Evolutionary conservation across 768 basidiomycete genomes (phyloP), one percentile per base, ranked within the genome.

Genomic region (Xerocomellus intermedius): DNA sequence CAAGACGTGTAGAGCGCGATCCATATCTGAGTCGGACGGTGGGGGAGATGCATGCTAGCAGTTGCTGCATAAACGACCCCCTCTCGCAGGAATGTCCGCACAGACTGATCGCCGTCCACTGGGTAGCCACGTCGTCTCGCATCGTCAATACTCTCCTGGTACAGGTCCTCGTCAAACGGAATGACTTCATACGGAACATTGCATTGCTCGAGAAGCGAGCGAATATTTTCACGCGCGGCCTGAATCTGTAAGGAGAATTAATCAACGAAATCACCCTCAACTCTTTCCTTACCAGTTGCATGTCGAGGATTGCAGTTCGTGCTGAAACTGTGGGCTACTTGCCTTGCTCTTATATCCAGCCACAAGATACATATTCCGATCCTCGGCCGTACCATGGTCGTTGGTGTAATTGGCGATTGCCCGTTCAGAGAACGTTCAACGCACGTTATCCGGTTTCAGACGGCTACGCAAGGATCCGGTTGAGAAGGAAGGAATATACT

Each of bases 1-100:
- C 69, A 74, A 0, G 75, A 68, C 2, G 77, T 78, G 57, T 69
- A 78, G 9, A 78, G 63, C 4, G 75, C 70, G 30, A 78, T 73
- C 69, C 32, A 71, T 55, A 48, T 61, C 30, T 57, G 64, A 1
- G 58, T 53, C 3, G 51, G 32, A 30, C 57, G 62, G 21, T 56
- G 32, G 8, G 48, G 47, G 8, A 77, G 61, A 55, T 76, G 75
- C 0, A 46, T 55, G 28, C 71, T 73, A 2, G 67, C 64, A 2
- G 56, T 63, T 8, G 60, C 60, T 8, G 56, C 63, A 32, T 63
- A 73, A 22, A 60, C 47, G 35, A 70, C 70, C 2, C 74, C 75
- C 3, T 62, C 57, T 8, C 65, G 65, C 36, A 76, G 62, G 45
- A 65, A 74, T 4, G 69, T 71, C n/a, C 45, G 54, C 19, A 73